Evolutionary conservation across 768 basidiomycete species (phyloP).

Genomic region (Multifurca ochricompacta): DNA sequence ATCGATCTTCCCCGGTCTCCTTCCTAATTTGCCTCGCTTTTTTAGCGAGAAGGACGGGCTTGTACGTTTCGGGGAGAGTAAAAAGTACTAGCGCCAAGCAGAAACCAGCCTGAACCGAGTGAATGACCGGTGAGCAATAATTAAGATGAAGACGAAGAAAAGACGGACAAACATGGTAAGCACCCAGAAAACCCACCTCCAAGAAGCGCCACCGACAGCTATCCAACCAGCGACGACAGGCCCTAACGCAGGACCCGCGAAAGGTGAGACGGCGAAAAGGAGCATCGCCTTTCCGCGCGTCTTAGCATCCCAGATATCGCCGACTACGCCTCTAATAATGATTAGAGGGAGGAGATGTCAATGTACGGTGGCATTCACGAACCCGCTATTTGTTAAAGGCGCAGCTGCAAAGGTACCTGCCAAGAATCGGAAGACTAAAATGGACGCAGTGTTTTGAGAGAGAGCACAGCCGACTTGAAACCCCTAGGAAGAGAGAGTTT

Average conservation of each 20-base stretch:
- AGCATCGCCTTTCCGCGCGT: slow-evolving; percentile 59
- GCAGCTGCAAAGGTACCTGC: slow-evolving; percentile 62
- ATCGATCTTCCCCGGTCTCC: slow-evolving; percentile 41
- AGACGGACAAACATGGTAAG: slow-evolving; percentile 46
- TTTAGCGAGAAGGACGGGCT: slow-evolving; percentile 44
- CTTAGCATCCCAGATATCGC: slow-evolving; percentile 56
- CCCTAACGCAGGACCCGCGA: slow-evolving; percentile 50
- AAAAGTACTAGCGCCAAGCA: slow-evolving; percentile 44
- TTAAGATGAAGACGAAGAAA: background rate
- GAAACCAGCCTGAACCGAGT: slow-evolving; percentile 39
- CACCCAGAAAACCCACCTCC: slow-evolving; percentile 67
- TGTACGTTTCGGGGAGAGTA: slow-evolving; percentile 62
- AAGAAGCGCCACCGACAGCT: slow-evolving; percentile 31
- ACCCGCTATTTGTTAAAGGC: slow-evolving; percentile 66
- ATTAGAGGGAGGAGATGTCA: background rate
- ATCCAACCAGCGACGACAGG: slow-evolving; percentile 33
- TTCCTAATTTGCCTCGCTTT: slow-evolving; percentile 42
- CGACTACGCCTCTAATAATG: slow-evolving; percentile 38
- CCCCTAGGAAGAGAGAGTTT: slow-evolving; percentile 27
- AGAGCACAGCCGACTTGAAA: slow-evolving; percentile 62
- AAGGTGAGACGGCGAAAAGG: slow-evolving; percentile 56
- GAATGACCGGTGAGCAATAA: background rate
- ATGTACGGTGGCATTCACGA: slow-evolving; percentile 12
- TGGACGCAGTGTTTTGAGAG: slow-evolving; percentile 48
- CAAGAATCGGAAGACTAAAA: slow-evolving; percentile 67